phyloP scores from a whole-genome alignment of 2,329 filamentous ascomycete genomes.

The Lachnellula subtilissima region DNA sequence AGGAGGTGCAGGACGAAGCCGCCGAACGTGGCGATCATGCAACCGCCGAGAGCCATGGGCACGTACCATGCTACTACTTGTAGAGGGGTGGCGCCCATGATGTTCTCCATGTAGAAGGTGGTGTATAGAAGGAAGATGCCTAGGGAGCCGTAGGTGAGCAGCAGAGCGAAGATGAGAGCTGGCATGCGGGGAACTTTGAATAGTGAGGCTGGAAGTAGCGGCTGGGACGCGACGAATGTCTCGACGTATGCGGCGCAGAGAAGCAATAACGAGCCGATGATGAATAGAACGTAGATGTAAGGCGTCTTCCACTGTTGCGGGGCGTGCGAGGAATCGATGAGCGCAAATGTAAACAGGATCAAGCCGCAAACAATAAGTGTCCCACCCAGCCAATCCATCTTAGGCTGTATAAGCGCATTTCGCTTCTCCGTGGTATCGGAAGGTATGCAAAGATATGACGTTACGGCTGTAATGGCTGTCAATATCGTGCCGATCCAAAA shows the following conservation, averaged over 20 bases:
- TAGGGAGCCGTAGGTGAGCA: constrained; percentile 64
- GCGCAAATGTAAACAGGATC: constrained; percentile 66
- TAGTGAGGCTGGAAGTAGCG: constrained; percentile 64
- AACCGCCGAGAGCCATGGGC: constrained; percentile 63
- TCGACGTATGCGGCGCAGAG: constrained; percentile 63
- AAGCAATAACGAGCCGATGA: constrained; percentile 58
- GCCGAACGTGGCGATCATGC: constrained; percentile 58
- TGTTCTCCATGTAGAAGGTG: constrained; percentile 56
- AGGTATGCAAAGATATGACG: constrained; percentile 45
- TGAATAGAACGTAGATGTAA: constrained; percentile 63
- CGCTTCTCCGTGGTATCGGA: constrained; percentile 39
- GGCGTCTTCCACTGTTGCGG: constrained; percentile 67
- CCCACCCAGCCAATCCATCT: constrained; percentile 68
- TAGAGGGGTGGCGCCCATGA: constrained; percentile 49
- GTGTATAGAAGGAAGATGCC: constrained; percentile 67
- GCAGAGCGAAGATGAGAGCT: constrained; percentile 53
- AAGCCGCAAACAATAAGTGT: constrained; percentile 59
- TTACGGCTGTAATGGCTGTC: constrained; percentile 40
- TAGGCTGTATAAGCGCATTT: constrained; percentile 32
- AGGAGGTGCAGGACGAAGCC: constrained; percentile 52
- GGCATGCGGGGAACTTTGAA: constrained; percentile 68
- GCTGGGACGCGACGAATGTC: constrained; percentile 62
- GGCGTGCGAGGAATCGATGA: constrained; percentile 69
- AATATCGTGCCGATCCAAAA: constrained; percentile 61
- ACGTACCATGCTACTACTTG: constrained; percentile 57